Conservation (phyloP, 2,329 filamentous ascomycete species). For the Acrocalymma vagum region DNA sequence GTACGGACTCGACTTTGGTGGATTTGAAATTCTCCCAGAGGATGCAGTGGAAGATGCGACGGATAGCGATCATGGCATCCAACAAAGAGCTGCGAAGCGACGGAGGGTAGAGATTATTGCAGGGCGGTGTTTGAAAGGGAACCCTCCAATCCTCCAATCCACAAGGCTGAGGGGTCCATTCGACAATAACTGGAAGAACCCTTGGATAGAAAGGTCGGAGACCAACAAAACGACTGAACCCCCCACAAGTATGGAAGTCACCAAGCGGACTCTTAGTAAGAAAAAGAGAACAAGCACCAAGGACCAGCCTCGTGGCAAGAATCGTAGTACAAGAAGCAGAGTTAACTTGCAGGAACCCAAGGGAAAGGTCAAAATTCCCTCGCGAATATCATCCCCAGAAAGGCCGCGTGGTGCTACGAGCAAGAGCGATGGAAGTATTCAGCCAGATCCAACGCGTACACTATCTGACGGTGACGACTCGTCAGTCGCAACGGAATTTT, state of each 20-base stretch:
- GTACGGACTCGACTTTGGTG: slow-evolving; percentile 32
- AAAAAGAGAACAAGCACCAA: no score
- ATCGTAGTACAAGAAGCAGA: no score
- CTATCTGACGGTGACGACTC: slow-evolving; percentile 14
- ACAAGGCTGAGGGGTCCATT: slow-evolving; percentile 71
- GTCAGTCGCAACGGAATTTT: slow-evolving; percentile 23
- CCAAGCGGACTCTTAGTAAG: no score
- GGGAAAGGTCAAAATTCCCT: slow-evolving; percentile 8
- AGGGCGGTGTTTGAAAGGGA: slow-evolving; percentile 65
- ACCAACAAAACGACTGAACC: slow-evolving; percentile 8
- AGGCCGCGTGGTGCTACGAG: slow-evolving; percentile 22
- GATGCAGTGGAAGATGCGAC: slow-evolving; percentile 59
- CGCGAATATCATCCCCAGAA: slow-evolving; percentile 24
- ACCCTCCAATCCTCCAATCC: slow-evolving; percentile 66
- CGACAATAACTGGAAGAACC: slow-evolving; percentile 47
- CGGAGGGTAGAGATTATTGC: slow-evolving; percentile 68
- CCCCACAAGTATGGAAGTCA: no score
- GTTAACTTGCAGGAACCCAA: no score
- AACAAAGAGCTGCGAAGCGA: slow-evolving; percentile 60
- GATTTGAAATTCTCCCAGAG: slow-evolving; percentile 23
- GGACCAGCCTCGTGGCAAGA: slow-evolving; percentile 2
- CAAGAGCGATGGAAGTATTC: slow-evolving; percentile 18
- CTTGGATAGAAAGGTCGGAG: slow-evolving; percentile 32
- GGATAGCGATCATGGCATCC: slow-evolving; percentile 64
- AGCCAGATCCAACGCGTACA: slow-evolving; percentile 26